A percentile compares a stretch with the other conserved stretches of the same genome.
Evolutionary conservation across 495 filamentous ascomycete genomes (phyloP).

Genomic region (Bacidia gigantensis): DNA sequence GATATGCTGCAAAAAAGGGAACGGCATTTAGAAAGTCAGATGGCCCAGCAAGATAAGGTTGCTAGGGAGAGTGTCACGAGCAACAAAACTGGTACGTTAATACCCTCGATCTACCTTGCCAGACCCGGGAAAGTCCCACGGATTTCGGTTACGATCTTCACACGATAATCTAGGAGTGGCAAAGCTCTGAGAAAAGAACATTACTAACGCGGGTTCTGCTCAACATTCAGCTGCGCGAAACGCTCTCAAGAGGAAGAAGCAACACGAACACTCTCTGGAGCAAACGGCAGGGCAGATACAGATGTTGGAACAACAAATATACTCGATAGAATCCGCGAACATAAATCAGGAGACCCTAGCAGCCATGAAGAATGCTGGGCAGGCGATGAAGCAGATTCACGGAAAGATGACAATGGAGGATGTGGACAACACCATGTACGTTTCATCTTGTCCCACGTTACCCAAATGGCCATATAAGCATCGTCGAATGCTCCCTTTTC

Average conservation of each 20-base stretch:
- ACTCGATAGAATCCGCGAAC: conserved; percentile 92
- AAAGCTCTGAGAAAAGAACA: not conserved
- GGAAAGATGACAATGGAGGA: conserved; percentile 78
- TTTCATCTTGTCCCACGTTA: no score
- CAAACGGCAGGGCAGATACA: conserved; percentile 80
- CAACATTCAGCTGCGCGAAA: conserved; percentile 66
- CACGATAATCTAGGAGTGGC: no score
- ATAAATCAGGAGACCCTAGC: conserved; percentile 94
- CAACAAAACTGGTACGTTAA: conserved; percentile 72
- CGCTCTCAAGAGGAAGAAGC: conserved; percentile 91
- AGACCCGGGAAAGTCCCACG: no score
- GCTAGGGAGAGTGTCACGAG: conserved; percentile 81
- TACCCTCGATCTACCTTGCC: not conserved
- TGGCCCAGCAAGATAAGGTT: conserved; percentile 80
- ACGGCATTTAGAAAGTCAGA: conserved; percentile 76
- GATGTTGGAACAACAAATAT: conserved; percentile 90
- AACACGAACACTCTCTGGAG: conserved; percentile 75
- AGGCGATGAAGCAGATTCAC: conserved; percentile 88
- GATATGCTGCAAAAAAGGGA: conserved; percentile 98
- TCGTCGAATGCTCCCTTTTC: not conserved
- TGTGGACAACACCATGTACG: conserved; percentile 91
- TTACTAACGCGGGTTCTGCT: conserved; percentile 13
- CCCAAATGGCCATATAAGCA: no score
- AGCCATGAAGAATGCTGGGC: conserved; percentile 80
- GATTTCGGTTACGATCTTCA: no score